Conservation (phyloP, 2,329 filamentous ascomycete genomes). For the Fusarium aywerte region DNA sequence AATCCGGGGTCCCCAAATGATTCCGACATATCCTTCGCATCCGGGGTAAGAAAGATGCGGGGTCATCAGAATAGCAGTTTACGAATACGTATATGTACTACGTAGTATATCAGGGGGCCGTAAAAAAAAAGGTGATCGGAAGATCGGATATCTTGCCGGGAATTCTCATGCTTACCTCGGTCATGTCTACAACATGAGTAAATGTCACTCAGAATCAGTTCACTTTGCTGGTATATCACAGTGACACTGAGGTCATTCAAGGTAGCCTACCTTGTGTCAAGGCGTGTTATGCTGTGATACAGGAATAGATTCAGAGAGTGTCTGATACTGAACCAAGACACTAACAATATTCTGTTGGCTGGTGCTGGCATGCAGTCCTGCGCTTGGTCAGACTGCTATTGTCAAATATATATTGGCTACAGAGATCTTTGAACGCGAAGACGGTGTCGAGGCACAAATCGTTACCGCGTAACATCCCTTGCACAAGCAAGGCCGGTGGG, state of each 20-base stretch:
- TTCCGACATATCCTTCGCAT: slow-evolving; percentile 21
- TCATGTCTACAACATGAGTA: neutral
- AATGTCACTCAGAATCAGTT: slow-evolving; percentile 8
- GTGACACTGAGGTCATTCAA: neutral
- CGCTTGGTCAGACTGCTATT: neutral
- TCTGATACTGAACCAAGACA: neutral
- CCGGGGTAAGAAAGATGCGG: slow-evolving; percentile 40
- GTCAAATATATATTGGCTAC: neutral
- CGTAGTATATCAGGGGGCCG: no score
- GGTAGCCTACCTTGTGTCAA: neutral
- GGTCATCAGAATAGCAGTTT: slow-evolving; percentile 16
- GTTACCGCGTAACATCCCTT: neutral
- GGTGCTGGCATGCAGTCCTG: neutral
- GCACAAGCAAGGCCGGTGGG: neutral
- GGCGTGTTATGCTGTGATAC: neutral
- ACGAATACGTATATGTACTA: neutral
- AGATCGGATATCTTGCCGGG: slow-evolving; percentile 26
- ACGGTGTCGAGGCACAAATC: neutral
- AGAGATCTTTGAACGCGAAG: neutral
- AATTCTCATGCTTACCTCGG: slow-evolving; percentile 24
- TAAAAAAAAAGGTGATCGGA: slow-evolving; percentile 11
- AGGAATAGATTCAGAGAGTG: slow-evolving; percentile 1
- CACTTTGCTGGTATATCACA: slow-evolving; percentile 16
- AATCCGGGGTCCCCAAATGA: slow-evolving; percentile 14
- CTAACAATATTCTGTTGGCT: neutral